Base-by-base conservation (phyloP, 495 filamentous ascomycete species). In the Evernia prunastri region DNA sequence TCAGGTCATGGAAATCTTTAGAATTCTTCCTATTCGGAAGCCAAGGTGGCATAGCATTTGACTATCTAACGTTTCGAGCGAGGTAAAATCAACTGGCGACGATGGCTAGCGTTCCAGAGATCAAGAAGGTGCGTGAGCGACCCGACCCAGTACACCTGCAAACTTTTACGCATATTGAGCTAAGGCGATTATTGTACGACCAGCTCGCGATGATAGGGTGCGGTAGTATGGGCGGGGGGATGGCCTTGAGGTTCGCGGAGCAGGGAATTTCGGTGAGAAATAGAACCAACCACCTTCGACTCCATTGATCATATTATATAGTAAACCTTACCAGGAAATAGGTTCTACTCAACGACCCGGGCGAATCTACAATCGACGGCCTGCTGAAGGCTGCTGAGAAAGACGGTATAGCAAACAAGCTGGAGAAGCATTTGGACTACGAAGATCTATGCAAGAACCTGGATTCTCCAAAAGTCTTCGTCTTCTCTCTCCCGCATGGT, bases 401-500 rank as follows among this genome's bases (percentile, higher is more conserved):
- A 27, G 70, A 69, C 25, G 72, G 72, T 11, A 62, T 79, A 20
- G 59, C 70, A 20, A 66, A 68, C 35, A 70, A 67, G 5, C 59
- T 81, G 40, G 61, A 68, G 6, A 76, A 80, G 43, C 69, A 75
- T 64, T 70, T 70, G 49, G 71, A 72, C 58, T 74, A 75, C 53
- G 68, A 77, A 39, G 72, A 78, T 49, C 78, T 83, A 56, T 71
- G 72, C 62, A 68, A 72, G 29, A 76, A 71, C 37, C 69, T 80
- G 1, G 76, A 73, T 39, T 75, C 61, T 23, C 74, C 74, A 15
- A 75, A 73, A 56, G 71, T 80, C 11, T 84, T 90, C 67, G 74
- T 90, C 62, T 89, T 90, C 70, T 85, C 81, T 27, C 77, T 89
- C 56, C 84, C 89, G 0, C 87, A 90, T 63, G 87, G 89, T n/a